These are phyloP conservation scores for Neoboletus magnificus DNA, from an alignment of 768 basidiomycete genomes.

Conservation along the genomic window DNA sequence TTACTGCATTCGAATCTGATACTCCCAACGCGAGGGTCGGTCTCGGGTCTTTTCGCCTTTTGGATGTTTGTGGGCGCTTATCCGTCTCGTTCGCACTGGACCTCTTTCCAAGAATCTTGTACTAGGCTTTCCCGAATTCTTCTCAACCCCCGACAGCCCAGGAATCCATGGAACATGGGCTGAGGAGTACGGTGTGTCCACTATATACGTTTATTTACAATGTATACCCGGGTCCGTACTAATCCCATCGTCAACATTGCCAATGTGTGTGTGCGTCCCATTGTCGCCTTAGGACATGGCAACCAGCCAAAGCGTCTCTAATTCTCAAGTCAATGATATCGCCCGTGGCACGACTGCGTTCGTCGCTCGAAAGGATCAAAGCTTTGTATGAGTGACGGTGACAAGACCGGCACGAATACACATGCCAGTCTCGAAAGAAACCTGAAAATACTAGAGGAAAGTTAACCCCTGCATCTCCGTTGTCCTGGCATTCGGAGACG, in stretches of 20 bases:
- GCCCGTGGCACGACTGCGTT: slow-evolving; percentile 75
- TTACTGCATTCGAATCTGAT: background rate
- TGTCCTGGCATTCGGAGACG: slow-evolving; percentile 71
- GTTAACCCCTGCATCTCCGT: slow-evolving; percentile 34
- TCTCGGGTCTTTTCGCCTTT: background rate
- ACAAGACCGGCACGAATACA: slow-evolving; percentile 90
- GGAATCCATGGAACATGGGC: slow-evolving; percentile 47
- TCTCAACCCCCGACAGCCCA: slow-evolving; percentile 31
- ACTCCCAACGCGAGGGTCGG: background rate
- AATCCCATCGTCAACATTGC: too few relatives aligned
- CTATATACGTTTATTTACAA: too few relatives aligned
- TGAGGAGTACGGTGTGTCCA: slow-evolving; percentile 46
- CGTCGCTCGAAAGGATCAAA: slow-evolving; percentile 81
- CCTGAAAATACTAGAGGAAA: slow-evolving; percentile 76
- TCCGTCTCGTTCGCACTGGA: slow-evolving; percentile 25
- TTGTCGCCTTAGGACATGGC: too few relatives aligned
- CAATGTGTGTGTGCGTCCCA: too few relatives aligned
- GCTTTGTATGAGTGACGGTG: slow-evolving; percentile 73
- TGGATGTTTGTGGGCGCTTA: slow-evolving; percentile 15
- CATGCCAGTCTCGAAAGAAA: slow-evolving; percentile 84
- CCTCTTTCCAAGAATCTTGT: slow-evolving; percentile 42
- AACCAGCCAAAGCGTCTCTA: too few relatives aligned
- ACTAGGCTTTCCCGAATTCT: slow-evolving; percentile 36
- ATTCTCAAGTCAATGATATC: slow-evolving; percentile 95
- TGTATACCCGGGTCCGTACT: too few relatives aligned